These are phyloP conservation scores for Fusarium praegraminearum DNA, from an alignment of 2,329 filamentous ascomycete genomes.

Conservation along the genomic window DNA sequence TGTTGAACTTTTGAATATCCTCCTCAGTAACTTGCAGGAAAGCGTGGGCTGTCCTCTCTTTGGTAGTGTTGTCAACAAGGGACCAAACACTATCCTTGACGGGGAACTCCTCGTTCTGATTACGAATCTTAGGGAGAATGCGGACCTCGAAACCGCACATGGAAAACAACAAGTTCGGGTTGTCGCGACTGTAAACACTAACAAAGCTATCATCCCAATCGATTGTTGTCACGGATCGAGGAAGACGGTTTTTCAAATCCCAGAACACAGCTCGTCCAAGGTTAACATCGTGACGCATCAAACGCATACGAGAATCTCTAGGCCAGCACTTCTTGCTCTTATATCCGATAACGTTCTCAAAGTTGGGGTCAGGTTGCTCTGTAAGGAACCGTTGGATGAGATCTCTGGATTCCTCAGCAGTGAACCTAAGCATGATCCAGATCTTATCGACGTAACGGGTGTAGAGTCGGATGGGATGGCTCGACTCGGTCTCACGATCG, in stretches of 20 bases:
- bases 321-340: slow-evolving; percentile 99
- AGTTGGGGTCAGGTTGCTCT: slow-evolving; percentile 98
- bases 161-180: slow-evolving; percentile 95
- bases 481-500: slow-evolving; percentile 89
- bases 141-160: slow-evolving; percentile 99
- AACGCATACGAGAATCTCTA: slow-evolving; percentile 93
- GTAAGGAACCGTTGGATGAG: slow-evolving; percentile 98
- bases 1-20: slow-evolving; percentile 99
- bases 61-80: slow-evolving; percentile 93
- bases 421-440: slow-evolving; percentile 97
- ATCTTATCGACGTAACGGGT: slow-evolving; percentile 98
- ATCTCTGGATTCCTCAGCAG: slow-evolving; percentile 92
- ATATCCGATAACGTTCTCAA: slow-evolving; percentile 99
- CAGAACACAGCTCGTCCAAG: slow-evolving; percentile 97
- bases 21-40: slow-evolving; percentile 98
- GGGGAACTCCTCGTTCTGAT: slow-evolving; percentile 95
- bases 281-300: slow-evolving; percentile 99
- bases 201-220: slow-evolving; percentile 99
- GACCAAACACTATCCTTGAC: slow-evolving; percentile 99
- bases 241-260: slow-evolving; percentile 97
- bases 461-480: slow-evolving; percentile 97
- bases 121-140: slow-evolving; percentile 93
- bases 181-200: slow-evolving; percentile 97
- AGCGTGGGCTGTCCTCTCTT: slow-evolving; percentile 96
- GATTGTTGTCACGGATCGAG: slow-evolving; percentile 94